Conservation (phyloP, 805 yeast species). For the Metschnikowia anglica region DNA sequence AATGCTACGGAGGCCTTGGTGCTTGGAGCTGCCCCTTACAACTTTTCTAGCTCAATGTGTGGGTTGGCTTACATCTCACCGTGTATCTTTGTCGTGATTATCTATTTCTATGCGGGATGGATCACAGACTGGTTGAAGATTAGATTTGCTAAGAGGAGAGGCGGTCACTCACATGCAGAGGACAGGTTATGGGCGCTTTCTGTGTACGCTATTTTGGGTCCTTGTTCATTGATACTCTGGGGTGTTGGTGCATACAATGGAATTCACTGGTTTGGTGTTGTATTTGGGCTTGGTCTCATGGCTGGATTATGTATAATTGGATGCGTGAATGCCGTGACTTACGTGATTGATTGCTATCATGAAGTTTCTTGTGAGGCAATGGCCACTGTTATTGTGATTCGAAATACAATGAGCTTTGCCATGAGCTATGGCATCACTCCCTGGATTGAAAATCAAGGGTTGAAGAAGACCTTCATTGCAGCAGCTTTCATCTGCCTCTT, state of each 20-base stretch:
- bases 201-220: slow-evolving; percentile 19
- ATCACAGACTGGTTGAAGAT: slow-evolving; percentile 17
- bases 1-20: slow-evolving; percentile 26
- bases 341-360: slow-evolving; percentile 29
- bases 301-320: slow-evolving; percentile 25
- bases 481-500: slow-evolving; percentile 53
- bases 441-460: slow-evolving; percentile 53
- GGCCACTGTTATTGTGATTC: slow-evolving; percentile 54
- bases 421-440: slow-evolving; percentile 60
- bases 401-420: slow-evolving; percentile 60
- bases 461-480: slow-evolving; percentile 55
- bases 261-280: slow-evolving; percentile 27
- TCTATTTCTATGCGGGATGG: slow-evolving; percentile 21
- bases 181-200: slow-evolving; percentile 18
- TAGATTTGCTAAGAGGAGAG: slow-evolving; percentile 14
- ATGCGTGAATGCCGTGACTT: slow-evolving; percentile 28
- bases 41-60: slow-evolving; percentile 38
- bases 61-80: slow-evolving; percentile 21
- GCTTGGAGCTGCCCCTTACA: slow-evolving; percentile 45
- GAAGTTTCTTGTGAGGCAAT: slow-evolving; percentile 30
- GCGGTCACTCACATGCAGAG: slow-evolving; percentile 18
- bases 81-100: slow-evolving; percentile 16
- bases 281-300: slow-evolving; percentile 27
- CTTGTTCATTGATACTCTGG: slow-evolving; percentile 21
- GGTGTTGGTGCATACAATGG: slow-evolving; percentile 27